A percentile compares a stretch with the other conserved stretches of the same genome.
Conservation (phyloP, 1,139 yeast genomes). For the Blastobotrys persicus region DNA sequence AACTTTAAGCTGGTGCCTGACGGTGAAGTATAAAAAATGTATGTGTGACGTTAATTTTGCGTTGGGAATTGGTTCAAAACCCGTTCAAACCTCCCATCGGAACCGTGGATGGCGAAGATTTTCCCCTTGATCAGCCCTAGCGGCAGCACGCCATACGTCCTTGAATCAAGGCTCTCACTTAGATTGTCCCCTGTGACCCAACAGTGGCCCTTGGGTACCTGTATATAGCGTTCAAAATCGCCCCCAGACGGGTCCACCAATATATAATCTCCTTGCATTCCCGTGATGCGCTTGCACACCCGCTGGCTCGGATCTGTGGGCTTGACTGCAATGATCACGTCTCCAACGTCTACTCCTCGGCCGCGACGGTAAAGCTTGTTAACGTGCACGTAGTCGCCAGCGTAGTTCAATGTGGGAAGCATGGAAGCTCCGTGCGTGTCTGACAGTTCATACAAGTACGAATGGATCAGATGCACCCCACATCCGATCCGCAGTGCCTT, state of each 20-base stretch:
- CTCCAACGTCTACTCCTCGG: slow-evolving; percentile 68
- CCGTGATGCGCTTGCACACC: slow-evolving; percentile 89
- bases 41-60: not conserved
- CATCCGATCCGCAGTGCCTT: slow-evolving; percentile 59
- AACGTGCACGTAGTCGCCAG: slow-evolving; percentile 78
- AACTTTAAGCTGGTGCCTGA: no score
- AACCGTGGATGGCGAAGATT: slow-evolving; percentile 57
- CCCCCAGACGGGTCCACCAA: slow-evolving; percentile 62
- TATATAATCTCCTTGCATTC: slow-evolving; percentile 91
- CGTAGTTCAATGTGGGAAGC: slow-evolving; percentile 82
- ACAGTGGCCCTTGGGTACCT: slow-evolving; percentile 72
- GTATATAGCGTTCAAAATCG: slow-evolving; percentile 49
- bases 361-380: slow-evolving; percentile 61
- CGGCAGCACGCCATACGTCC: slow-evolving; percentile 86
- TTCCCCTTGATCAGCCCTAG: slow-evolving; percentile 86
- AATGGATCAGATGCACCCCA: slow-evolving; percentile 62
- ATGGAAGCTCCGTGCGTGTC: slow-evolving; percentile 91
- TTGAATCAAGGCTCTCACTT: slow-evolving; percentile 83
- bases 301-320: slow-evolving; percentile 86
- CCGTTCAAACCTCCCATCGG: slow-evolving; percentile 26
- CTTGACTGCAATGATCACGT: slow-evolving; percentile 80
- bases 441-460: slow-evolving; percentile 68
- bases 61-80: slow-evolving; percentile 15
- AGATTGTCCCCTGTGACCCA: slow-evolving; percentile 97
- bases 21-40: no score